Evolutionary conservation across 768 basidiomycete species (phyloP).

Genomic region (Antrodiella citrinella): DNA sequence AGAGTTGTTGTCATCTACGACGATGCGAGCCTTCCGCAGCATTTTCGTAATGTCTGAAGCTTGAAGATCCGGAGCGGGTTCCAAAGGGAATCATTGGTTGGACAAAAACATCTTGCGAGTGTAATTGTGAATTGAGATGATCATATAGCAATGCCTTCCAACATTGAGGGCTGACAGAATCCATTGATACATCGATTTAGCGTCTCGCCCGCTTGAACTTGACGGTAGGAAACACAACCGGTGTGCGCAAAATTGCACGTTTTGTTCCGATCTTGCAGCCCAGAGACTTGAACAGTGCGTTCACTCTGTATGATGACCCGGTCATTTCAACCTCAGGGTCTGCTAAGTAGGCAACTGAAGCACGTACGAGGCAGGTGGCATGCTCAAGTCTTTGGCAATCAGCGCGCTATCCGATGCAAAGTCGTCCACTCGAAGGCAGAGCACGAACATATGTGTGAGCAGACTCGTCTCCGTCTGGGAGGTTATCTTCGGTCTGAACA

Average conservation of each 20-base stretch:
- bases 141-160: too few species aligned
- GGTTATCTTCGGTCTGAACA: conserved; percentile 39
- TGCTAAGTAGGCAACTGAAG: too few species aligned
- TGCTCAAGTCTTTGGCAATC: conserved; percentile 68
- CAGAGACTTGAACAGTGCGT: conserved; percentile 58
- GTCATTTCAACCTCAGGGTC: conserved; percentile 8
- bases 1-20: too few species aligned
- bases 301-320: conserved; percentile 45
- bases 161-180: too few species aligned
- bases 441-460: conserved; percentile 70
- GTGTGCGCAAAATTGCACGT: conserved; percentile 66
- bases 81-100: too few species aligned
- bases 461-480: conserved; percentile 63
- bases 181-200: conserved; percentile 3
- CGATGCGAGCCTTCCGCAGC: too few species aligned
- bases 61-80: too few species aligned
- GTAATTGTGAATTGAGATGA: too few species aligned
- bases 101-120: too few species aligned
- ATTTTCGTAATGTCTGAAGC: too few species aligned
- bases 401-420: conserved; percentile 61
- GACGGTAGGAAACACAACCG: conserved; percentile 76
- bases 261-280: conserved; percentile 72
- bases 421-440: conserved; percentile 73
- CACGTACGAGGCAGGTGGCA: conserved; percentile 51
- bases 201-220: conserved; percentile 26